A percentile compares a stretch with the other conserved stretches of the same genome.
phyloP scores from a whole-genome alignment of 768 basidiomycete species.

The Boletus pseudopeckii region DNA sequence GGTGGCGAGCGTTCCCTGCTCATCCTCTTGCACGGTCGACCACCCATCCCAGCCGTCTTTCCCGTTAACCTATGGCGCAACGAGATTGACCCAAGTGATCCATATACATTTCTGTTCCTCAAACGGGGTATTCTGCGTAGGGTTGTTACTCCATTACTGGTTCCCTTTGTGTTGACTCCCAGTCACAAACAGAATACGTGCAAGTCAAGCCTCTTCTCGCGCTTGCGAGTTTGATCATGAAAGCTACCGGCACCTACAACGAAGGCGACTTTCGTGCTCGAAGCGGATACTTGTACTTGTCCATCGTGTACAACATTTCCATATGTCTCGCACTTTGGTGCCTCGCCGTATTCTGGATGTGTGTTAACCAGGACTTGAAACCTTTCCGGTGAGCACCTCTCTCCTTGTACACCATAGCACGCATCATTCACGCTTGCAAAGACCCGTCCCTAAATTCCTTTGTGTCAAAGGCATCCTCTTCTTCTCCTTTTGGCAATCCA shows the following conservation, averaged over 20 bases:
- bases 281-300: constrained; percentile 91
- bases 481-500: constrained; percentile 98
- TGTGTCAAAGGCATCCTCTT: constrained; percentile 98
- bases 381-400: constrained; percentile 66
- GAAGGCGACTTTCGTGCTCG: constrained; percentile 83
- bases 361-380: constrained; percentile 82
- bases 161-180: not conserved
- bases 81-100: constrained; percentile 93
- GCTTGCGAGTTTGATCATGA: constrained; percentile 77
- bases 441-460: constrained; percentile 94
- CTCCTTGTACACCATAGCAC: not conserved
- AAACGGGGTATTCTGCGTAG: constrained; percentile 94
- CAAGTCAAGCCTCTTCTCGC: constrained; percentile 94
- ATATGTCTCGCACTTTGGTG: constrained; percentile 84
- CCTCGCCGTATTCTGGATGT: constrained; percentile 96
- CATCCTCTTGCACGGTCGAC: constrained; percentile 87
- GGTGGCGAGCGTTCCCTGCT: constrained; percentile 94
- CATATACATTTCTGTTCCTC: constrained; percentile 88
- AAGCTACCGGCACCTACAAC: constrained; percentile 80
- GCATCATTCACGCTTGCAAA: constrained; percentile 22
- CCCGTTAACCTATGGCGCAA: constrained; percentile 79
- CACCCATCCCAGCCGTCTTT: constrained; percentile 82
- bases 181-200: constrained; percentile 76
- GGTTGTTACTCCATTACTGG: constrained; percentile 11
- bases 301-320: constrained; percentile 78